Evolutionary conservation across 176 grass and related monocot species (phyloP), one percentile per base, ranked within the genome.

Genomic region (Zoysia pacifica): DNA sequence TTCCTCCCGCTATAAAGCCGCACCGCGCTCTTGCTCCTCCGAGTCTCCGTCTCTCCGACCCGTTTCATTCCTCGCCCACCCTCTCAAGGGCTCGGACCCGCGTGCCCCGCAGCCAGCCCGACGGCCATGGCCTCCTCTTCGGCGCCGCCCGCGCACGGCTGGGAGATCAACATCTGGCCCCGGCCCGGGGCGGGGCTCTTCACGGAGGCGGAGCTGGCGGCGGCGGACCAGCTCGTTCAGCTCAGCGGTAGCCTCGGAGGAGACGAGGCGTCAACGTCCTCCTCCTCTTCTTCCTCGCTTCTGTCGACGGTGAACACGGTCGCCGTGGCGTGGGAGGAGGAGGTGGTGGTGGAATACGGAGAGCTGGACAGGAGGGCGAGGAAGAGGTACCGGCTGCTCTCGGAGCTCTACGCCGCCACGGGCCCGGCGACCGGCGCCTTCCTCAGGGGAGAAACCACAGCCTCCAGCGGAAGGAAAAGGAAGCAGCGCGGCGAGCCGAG

Each of bases 171-270:
- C n/a, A 14, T 28, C 28, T 28, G 28, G 28, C 28, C 52, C 0
- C n/a, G 50, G 81, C 53, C 75, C 46, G 77, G 61, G 4, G 55
- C 6, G 54, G 84, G 43, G 16, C 48, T 84, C 65, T 93, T 93
- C 77, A 89, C 93, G 44, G 83, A 76, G 41, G 72, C 83, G 5
- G 93, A 97, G 73, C 73, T 97, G 44, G 90, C 72, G 40, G 88
- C 84, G 41, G 88, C 86, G 7, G 88, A 91, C 73, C 86, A 74
- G 4, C 90, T 97, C 45, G 73, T 97, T 67, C 90, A 91, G 65
- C 88, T 97, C 54, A 87, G 93, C 73, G 77, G 67, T 65, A 65
- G 82, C 54, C 11, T 7, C 1, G 86, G 66, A 19, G 28, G 28
- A 28, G 28, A 28, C 28, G 28, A 28, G 28, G 28, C 28, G 36